Evolutionary conservation across 176 grass and related monocot genomes (phyloP), one percentile per base, ranked within the genome.

Genomic region (Avena sativa): DNA sequence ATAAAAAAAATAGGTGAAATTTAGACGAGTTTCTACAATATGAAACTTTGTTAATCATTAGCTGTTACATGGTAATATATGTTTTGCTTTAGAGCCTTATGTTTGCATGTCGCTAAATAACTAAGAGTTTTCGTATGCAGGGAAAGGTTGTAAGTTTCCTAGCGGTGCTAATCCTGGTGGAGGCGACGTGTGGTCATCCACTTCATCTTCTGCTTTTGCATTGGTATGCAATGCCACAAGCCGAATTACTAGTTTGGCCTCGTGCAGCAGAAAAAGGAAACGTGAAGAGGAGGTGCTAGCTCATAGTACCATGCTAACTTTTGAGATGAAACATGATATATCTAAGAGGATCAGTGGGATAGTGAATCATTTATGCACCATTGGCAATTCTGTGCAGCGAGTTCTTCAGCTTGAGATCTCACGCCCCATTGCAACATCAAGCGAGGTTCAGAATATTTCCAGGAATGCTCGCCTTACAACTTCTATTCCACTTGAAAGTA

Each of bases 261-360:
- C 38, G 4, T 0, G 0, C 0, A 53, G 2, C 34, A 73, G 56
- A 75, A 84, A 84, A 75, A 75, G 82, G 56, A 84, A 74, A 63
- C 57, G 12, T 14, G 43, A 84, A 30, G 71, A 84, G 0, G 68
- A 74, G 15, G 28, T 4, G 28, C 17, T 11, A 16, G 49, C 20
- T 71, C 28, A 57, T 9, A 10, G 30, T 43, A 62, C 9, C 23
- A 63, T 76, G 71, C 56, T 76, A 6, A 25, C 56, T 20, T 19
- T 6, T 84, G 70, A 84, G 17, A 75, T 50, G 3, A 84, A 64
- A 34, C 5, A n/a, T 62, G 17, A 26, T 15, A 74, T 88, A 30
- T 83, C 79, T 15, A 2, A 71, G 72, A 88, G 79, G 13, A 91
- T 87, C 32, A 84, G 75, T 62, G 40, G 44, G 48, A 87, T 87